Percentiles rank a stretch among this genome's conserved stretches.
Conservation (phyloP, 805 yeast species). For the Candida sanyiensis region DNA sequence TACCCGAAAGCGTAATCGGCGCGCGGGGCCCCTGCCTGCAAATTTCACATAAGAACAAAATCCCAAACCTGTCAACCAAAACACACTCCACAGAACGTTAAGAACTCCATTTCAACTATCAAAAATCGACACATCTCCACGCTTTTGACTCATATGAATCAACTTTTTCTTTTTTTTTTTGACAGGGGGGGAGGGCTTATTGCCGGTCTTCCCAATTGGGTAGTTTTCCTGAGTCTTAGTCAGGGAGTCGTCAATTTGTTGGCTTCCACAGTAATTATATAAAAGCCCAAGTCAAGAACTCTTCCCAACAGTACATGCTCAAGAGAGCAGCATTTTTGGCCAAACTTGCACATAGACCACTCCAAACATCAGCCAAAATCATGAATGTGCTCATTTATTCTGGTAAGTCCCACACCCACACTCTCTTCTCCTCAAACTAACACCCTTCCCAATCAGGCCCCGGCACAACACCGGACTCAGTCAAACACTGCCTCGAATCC, state of each 20-base stretch:
- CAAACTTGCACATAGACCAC: background rate
- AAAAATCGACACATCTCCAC: too few species aligned
- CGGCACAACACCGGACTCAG: conserved; percentile 85
- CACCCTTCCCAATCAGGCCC: conserved; percentile 39
- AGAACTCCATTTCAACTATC: too few species aligned
- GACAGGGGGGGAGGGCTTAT: too few species aligned
- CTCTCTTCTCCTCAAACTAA: background rate
- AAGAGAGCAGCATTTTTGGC: background rate
- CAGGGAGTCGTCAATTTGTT: background rate
- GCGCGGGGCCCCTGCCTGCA: background rate
- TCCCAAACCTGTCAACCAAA: background rate
- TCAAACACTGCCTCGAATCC: conserved; percentile 75
- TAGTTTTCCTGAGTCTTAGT: conserved; percentile 4
- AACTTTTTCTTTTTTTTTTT: too few species aligned
- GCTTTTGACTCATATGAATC: too few species aligned
- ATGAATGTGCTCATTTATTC: conserved; percentile 75
- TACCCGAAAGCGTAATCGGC: conserved; percentile 4
- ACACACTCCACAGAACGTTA: too few species aligned
- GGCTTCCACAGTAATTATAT: too few species aligned
- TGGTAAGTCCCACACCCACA: conserved; percentile 28
- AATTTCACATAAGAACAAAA: conserved; percentile 4
- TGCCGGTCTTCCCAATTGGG: conserved; percentile 2
- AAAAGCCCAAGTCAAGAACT: too few species aligned
- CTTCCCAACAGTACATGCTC: background rate
- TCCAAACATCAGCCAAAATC: conserved; percentile 29